Evolutionary conservation across 75 land plant genomes (phyloP), one percentile per base, ranked within the genome.

Genomic region (Selaginella moellendorffii): DNA sequence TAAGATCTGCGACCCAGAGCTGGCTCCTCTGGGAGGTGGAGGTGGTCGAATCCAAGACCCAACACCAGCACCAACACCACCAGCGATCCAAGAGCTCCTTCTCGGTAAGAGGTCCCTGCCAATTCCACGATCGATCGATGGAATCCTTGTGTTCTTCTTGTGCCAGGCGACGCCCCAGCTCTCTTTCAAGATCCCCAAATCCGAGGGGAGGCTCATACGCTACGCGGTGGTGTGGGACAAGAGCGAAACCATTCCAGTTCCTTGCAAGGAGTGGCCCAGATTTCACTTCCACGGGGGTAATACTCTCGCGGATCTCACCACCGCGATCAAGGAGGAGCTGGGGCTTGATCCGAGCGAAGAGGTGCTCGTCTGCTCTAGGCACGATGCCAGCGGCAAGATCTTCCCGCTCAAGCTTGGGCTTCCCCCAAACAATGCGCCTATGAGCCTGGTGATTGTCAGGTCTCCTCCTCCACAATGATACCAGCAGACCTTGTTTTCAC

Each of bases 381-480:
- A 80, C 65, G 81, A 84, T 0, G 21, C 79, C 36, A 86, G 73
- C 66, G 80, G 77, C 19, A 82, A 84, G 74, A 77, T 93, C 21
- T 82, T 74, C 69, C 85, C 82, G 27, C 68, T 93, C 23, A 78
- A 77, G 20, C 66, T 93, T 67, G 81, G 77, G 20, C 86, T 93
- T 52, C 99, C 99, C 42, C 99, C 96, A 26, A 89, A 93, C 63
- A 80, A 83, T 67, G 70, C 78, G 12, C 68, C 76, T n/a, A 75
- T 93, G 90, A 79, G 78, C 30, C 78, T 93, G 19, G 84, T 88
- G 29, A 78, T 86, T 12, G 82, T 93, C 28, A 75, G 28, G 2
- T 58, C 71, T 20, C 61, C 78, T 1, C 82, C 91, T n/a, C n/a
- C n/a, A n/a, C n/a, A n/a, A n/a, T n/a, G n/a, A n/a, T n/a, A n/a